Conservation (phyloP, 805 yeast genomes). For the Yamadazyma akitaensis region DNA sequence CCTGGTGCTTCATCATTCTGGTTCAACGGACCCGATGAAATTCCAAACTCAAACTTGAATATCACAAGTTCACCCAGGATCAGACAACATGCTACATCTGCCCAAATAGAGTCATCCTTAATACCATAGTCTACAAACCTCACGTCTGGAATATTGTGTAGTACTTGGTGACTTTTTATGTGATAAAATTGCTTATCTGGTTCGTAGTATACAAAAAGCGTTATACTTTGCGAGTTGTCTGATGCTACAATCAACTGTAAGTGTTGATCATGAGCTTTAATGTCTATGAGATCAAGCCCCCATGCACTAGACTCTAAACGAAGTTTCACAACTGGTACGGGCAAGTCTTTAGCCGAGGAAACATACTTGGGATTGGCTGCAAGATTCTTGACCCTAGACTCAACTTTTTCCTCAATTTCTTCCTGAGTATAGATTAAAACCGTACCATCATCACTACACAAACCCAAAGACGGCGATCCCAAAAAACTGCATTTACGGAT, state of each 20-base stretch:
- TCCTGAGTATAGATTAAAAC: conserved; percentile 26
- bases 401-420: background rate
- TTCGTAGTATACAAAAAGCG: conserved; percentile 35
- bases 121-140: conserved; percentile 28
- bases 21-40: conserved; percentile 24
- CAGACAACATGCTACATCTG: conserved; percentile 36
- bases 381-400: conserved; percentile 7
- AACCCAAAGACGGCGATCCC: conserved; percentile 35
- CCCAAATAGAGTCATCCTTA: conserved; percentile 18
- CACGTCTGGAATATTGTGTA: conserved; percentile 57
- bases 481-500: conserved; percentile 26
- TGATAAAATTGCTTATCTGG: conserved; percentile 25
- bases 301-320: conserved; percentile 50
- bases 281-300: conserved; percentile 52
- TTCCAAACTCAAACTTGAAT: conserved; percentile 31
- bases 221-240: conserved; percentile 50
- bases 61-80: conserved; percentile 46
- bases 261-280: conserved; percentile 14
- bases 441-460: conserved; percentile 56
- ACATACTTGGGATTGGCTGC: background rate
- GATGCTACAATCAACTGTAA: conserved; percentile 43
- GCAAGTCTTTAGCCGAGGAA: background rate
- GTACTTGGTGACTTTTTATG: conserved; percentile 39
- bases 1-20: conserved; percentile 7
- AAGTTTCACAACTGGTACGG: conserved; percentile 14